Evolutionary conservation across 2,329 filamentous ascomycete genomes (phyloP).

Genomic region (Verticillium zaregamsianum): DNA sequence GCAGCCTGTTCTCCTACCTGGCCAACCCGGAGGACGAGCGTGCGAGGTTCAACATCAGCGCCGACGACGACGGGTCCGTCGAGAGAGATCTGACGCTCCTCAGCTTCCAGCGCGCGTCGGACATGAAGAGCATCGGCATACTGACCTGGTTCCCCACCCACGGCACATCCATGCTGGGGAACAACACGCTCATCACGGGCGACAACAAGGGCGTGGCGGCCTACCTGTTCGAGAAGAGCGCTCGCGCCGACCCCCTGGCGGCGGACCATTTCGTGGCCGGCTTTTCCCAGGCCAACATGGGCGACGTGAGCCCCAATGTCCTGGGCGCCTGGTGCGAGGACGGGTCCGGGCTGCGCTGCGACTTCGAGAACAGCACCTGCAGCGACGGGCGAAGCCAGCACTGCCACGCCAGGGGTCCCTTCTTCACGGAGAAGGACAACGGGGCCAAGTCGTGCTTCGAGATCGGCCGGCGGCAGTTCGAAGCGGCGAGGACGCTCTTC

Average conservation of each 20-base stretch:
- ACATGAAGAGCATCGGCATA: conserved; percentile 72
- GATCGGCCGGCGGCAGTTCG: conserved; percentile 64
- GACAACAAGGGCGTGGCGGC: conserved; percentile 94
- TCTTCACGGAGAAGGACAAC: conserved; percentile 61
- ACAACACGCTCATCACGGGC: conserved; percentile 83
- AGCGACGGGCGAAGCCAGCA: conserved; percentile 58
- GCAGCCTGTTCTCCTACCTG: conserved; percentile 79
- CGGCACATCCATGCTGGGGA: conserved; percentile 83
- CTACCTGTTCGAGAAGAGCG: conserved; percentile 72
- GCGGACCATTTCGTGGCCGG: conserved; percentile 74
- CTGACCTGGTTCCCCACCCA: conserved; percentile 90
- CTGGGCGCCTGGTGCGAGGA: conserved; percentile 85
- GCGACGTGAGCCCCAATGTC: conserved; percentile 82
- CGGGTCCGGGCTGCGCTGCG: conserved; percentile 65
- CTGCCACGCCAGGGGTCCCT: conserved; percentile 68
- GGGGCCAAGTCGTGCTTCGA: conserved; percentile 74
- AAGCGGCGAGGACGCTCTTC: conserved; percentile 49
- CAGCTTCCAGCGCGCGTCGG: conserved; percentile 65
- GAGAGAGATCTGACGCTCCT: conserved; percentile 79
- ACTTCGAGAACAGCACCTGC: conserved; percentile 76
- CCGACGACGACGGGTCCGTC: conserved; percentile 36
- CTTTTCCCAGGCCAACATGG: conserved; percentile 88
- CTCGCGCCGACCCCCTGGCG: conserved; percentile 47
- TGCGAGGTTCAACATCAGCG: conserved; percentile 50
- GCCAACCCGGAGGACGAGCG: conserved; percentile 75